Percentiles rank a stretch among this genome's conserved stretches.
phyloP scores from a whole-genome alignment of 192 early-diverging fungal genomes.

The Spizellomyces punctatus region DNA sequence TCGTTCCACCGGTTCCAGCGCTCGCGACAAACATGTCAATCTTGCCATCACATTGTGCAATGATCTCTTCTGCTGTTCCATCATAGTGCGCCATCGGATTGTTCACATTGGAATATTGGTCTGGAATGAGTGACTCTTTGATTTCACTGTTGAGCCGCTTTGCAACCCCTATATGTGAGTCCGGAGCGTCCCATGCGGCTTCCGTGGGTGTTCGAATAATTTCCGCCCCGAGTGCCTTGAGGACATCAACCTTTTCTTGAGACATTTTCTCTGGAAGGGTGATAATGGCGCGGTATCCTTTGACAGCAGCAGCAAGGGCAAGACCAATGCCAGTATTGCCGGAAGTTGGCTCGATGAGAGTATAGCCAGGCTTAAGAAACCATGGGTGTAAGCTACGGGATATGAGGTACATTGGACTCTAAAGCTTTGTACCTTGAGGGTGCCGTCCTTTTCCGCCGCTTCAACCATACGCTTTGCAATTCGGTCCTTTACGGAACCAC shows the following conservation, averaged over 20 bases:
- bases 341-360: conserved; percentile 98
- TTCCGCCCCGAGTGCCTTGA: conserved; percentile 96
- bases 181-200: conserved; percentile 97
- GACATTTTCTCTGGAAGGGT: conserved; percentile 99
- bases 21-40: conserved; percentile 97
- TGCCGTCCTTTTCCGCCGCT: conserved; percentile 90
- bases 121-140: conserved; percentile 93
- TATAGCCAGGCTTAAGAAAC: conserved; percentile 69
- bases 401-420: too few species aligned
- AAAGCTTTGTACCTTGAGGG: conserved; percentile 54
- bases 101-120: conserved; percentile 96
- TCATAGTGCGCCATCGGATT: conserved; percentile 99
- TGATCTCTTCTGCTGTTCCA: conserved; percentile 63
- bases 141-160: conserved; percentile 92
- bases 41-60: conserved; percentile 76
- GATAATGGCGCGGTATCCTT: conserved; percentile 97
- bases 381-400: too few species aligned
- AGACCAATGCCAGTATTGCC: conserved; percentile 99
- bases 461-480: conserved; percentile 97
- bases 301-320: conserved; percentile 95
- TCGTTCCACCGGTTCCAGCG: conserved; percentile 97
- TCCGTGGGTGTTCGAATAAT: conserved; percentile 99
- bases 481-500: conserved; percentile 98
- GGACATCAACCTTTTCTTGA: conserved; percentile 98
- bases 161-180: conserved; percentile 97